Base-by-base conservation (phyloP, 169 alveolate species). In the Pseudocohnilembus persalinus region DNA sequence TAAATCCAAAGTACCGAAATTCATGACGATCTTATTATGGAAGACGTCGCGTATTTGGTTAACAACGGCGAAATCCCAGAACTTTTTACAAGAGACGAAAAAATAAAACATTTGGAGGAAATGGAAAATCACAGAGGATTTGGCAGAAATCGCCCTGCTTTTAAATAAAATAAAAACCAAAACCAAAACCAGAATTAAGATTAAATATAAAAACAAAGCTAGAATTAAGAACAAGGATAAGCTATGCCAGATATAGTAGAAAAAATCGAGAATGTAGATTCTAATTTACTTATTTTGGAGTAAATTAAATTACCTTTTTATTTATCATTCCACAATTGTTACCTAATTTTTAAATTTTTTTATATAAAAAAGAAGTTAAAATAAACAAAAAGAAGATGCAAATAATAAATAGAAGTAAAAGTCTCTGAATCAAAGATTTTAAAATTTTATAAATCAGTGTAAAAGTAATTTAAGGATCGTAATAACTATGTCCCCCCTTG, bases 51-150 rank as follows among this genome's bases (percentile, higher is more conserved):
- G 88, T 92, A 93, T 86, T 31, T 96, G 11, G 85, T 96, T 32
- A 94, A 94, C 77, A 89, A 94, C 83, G 98, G 98, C 30, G 96
- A 94, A 89, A 93, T 94, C 4, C 97, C 98, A 0, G 85, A 93
- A 76, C 81, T 94, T 77, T 87, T 90, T 83, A 83, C 87, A 80
- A 88, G 89, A 34, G 93, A 92, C 84, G 95, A 92, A 31, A 89
- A 80, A 77, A 88, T 83, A 35, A 84, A 86, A 35, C 86, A 89
- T 31, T 82, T 82, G 33, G 89, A 92, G 31, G 89, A 87, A 31
- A 87, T 90, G 63, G n/a, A 49, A 49, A 49, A 49, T 20, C 4
- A 49, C 20, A n/a, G n/a, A n/a, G n/a, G n/a, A n/a, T n/a, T n/a
- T n/a, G n/a, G n/a, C n/a, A n/a, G n/a, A n/a, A n/a, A n/a, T n/a